phyloP scores from a whole-genome alignment of 2,329 filamentous ascomycete genomes.

The Venturia effusa region DNA sequence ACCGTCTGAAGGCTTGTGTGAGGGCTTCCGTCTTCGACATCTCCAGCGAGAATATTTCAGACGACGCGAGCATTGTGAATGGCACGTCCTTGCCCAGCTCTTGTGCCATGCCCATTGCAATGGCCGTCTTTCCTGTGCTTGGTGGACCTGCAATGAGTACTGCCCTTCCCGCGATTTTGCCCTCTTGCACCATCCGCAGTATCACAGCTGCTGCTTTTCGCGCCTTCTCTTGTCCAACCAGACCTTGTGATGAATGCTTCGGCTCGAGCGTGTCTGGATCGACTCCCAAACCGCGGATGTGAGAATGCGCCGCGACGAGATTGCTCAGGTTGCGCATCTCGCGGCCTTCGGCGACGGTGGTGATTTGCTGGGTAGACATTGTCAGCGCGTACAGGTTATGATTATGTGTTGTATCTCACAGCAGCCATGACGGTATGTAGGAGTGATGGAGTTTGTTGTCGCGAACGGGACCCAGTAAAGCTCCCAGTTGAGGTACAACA shows the following conservation, averaged over 20 bases:
- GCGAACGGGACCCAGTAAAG: background rate
- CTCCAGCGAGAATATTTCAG: constrained; percentile 96
- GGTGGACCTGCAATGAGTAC: constrained; percentile 92
- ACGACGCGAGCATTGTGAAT: constrained; percentile 90
- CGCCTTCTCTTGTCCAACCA: constrained; percentile 93
- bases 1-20: constrained; percentile 97
- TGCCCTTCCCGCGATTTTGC: constrained; percentile 92
- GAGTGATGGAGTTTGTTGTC: background rate
- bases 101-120: constrained; percentile 98
- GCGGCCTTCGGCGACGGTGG: constrained; percentile 86
- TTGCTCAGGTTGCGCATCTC: constrained; percentile 96
- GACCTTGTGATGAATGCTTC: constrained; percentile 72
- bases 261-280: constrained; percentile 86
- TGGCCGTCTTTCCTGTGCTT: constrained; percentile 95
- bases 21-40: constrained; percentile 99
- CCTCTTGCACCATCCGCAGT: constrained; percentile 96
- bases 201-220: constrained; percentile 94
- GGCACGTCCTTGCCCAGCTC: constrained; percentile 88
- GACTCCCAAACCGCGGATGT: constrained; percentile 91
- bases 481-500: background rate
- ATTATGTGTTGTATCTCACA: background rate
- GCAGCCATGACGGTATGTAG: background rate
- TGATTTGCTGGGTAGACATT: constrained; percentile 34
- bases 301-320: constrained; percentile 95
- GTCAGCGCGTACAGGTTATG: background rate